Evolutionary conservation across 1,284 basidiomycete genomes (phyloP).

Genomic region (Trametes versicolor): DNA sequence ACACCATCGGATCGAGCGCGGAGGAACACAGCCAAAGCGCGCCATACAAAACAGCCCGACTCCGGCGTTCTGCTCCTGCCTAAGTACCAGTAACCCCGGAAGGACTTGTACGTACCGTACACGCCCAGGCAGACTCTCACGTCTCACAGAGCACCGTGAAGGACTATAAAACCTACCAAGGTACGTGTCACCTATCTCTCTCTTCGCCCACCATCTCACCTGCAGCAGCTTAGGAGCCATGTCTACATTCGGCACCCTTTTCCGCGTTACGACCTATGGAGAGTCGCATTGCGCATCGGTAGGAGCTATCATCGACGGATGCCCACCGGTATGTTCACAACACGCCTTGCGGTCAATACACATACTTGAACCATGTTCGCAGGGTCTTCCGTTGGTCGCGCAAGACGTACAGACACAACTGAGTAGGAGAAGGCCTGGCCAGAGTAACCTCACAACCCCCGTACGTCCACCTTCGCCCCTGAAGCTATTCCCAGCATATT

Average conservation of each 20-base stretch:
- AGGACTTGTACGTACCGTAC: slow-evolving; percentile 1
- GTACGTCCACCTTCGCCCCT: slow-evolving; percentile 54
- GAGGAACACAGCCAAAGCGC: slow-evolving; percentile 9
- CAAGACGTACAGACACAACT: slow-evolving; percentile 94
- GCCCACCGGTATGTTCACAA: slow-evolving; percentile 77
- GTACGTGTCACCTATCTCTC: slow-evolving; percentile 6
- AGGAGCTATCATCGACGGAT: slow-evolving; percentile 97
- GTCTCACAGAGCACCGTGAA: background rate
- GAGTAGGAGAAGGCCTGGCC: slow-evolving; percentile 92
- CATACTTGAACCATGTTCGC: slow-evolving; percentile 14
- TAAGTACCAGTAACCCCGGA: slow-evolving; percentile 6
- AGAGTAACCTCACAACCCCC: slow-evolving; percentile 96
- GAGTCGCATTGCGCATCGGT: slow-evolving; percentile 98
- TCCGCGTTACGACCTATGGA: slow-evolving; percentile 97
- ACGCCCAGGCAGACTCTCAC: slow-evolving; percentile 9
- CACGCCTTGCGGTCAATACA: background rate
- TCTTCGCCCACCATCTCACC: background rate
- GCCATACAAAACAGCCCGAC: slow-evolving; percentile 1
- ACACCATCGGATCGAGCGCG: slow-evolving; percentile 15
- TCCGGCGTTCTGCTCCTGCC: background rate
- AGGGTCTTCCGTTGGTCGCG: slow-evolving; percentile 87
- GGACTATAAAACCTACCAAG: background rate
- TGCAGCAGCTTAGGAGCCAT: slow-evolving; percentile 53
- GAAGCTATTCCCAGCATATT: background rate
- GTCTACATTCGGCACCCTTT: slow-evolving; percentile 93